These are phyloP conservation scores for Ustilago hordei DNA, from an alignment of 1,284 basidiomycete species.

Conservation along the genomic window DNA sequence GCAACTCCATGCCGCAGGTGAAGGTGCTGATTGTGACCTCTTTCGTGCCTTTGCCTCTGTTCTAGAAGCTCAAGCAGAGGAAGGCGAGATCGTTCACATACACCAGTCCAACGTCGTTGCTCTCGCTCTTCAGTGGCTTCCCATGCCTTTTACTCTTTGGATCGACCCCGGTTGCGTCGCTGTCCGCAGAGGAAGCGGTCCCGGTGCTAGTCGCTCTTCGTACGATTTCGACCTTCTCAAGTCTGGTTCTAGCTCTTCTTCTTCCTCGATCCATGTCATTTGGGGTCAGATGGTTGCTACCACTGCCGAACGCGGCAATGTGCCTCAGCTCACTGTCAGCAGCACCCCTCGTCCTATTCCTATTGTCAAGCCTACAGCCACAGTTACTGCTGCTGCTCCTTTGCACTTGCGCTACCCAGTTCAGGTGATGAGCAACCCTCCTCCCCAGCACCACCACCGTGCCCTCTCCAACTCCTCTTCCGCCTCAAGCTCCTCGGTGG, in stretches of 20 bases:
- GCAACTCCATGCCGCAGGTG: slow-evolving; percentile 54
- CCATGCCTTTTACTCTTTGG: slow-evolving; percentile 54
- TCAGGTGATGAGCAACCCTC: slow-evolving; percentile 15
- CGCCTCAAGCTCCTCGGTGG: slow-evolving; percentile 17
- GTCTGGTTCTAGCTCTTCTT: background rate
- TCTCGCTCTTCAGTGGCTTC: slow-evolving; percentile 42
- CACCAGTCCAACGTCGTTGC: slow-evolving; percentile 16
- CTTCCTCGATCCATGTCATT: slow-evolving; percentile 32
- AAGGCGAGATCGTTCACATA: slow-evolving; percentile 28
- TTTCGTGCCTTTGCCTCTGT: slow-evolving; percentile 41
- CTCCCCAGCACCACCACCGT: slow-evolving; percentile 23
- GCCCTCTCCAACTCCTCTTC: slow-evolving; percentile 29
- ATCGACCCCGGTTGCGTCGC: slow-evolving; percentile 63
- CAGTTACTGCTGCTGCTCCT: background rate
- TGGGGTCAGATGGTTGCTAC: slow-evolving; percentile 47
- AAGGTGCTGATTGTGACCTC: slow-evolving; percentile 49
- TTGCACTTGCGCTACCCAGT: slow-evolving; percentile 19
- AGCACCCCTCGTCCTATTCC: slow-evolving; percentile 36
- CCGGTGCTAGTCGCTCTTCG: slow-evolving; percentile 32
- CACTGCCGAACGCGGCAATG: slow-evolving; percentile 1
- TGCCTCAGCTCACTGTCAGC: slow-evolving; percentile 37
- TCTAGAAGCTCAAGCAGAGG: slow-evolving; percentile 25
- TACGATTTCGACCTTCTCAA: slow-evolving; percentile 29
- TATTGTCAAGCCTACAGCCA: slow-evolving; percentile 33
- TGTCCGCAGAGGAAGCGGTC: slow-evolving; percentile 50